Percentiles rank a stretch among this genome's conserved stretches.
Conservation (phyloP, 768 basidiomycete genomes). For the Panaeolus papilionaceus region DNA sequence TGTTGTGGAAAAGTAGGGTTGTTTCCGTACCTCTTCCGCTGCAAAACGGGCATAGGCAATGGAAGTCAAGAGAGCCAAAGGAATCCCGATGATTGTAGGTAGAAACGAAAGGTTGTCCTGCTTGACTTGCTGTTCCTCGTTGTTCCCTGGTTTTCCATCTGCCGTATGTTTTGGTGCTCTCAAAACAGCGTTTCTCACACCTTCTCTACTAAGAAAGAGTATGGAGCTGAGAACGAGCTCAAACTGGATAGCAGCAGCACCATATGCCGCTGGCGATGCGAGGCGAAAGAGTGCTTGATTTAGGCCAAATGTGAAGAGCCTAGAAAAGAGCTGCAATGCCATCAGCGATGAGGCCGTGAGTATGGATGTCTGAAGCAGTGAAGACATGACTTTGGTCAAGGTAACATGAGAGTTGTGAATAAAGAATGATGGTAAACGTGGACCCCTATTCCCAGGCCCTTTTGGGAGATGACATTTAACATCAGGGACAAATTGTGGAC, state of each 20-base stretch:
- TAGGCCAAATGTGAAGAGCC: constrained; percentile 84
- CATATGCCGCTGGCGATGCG: constrained; percentile 84
- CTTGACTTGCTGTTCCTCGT: constrained; percentile 20
- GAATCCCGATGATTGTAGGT: constrained; percentile 72
- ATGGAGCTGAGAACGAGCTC: constrained; percentile 91
- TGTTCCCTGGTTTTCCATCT: neutral
- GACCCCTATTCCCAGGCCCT: neutral
- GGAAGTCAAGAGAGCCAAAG: constrained; percentile 60
- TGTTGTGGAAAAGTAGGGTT: constrained; percentile 69
- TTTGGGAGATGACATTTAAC: neutral
- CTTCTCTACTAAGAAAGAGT: constrained; percentile 93
- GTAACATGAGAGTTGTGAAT: neutral
- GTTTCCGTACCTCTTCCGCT: constrained; percentile 58
- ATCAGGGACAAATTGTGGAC: neutral
- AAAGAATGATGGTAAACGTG: neutral
- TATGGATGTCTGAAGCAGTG: constrained; percentile 40
- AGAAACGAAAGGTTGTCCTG: constrained; percentile 60
- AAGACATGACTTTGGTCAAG: neutral
- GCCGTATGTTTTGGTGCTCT: constrained; percentile 45
- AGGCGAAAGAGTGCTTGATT: constrained; percentile 89
- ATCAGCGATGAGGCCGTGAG: constrained; percentile 72
- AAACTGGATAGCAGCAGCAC: constrained; percentile 93
- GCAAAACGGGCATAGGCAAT: constrained; percentile 60
- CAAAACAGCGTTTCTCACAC: constrained; percentile 84
- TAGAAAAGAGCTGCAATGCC: constrained; percentile 83